Percentiles rank a stretch among this genome's conserved stretches.
Evolutionary conservation across 2,329 filamentous ascomycete species (phyloP).

Genomic region (Rasamsonia emersonii): DNA sequence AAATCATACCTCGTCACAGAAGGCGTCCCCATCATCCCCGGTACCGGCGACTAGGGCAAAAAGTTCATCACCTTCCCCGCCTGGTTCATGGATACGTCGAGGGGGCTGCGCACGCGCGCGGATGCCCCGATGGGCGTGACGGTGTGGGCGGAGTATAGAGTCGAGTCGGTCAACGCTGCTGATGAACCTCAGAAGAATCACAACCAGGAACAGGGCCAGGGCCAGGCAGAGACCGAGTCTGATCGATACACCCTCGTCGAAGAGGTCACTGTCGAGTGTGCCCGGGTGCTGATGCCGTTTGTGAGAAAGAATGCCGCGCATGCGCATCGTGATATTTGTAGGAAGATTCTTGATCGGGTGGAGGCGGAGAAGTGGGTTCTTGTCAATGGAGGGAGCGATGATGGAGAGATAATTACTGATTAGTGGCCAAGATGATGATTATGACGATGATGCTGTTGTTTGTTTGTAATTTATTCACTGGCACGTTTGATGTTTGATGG

Average conservation of each 20-base stretch:
- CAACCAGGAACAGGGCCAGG: background rate
- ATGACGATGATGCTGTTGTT: too few species aligned
- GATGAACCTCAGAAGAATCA: too few species aligned
- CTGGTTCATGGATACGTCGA: slow-evolving; percentile 1
- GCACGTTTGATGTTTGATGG: too few species aligned
- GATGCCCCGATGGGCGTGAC: background rate
- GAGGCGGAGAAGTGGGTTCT: background rate
- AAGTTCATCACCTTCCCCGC: background rate
- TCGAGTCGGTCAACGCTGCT: too few species aligned
- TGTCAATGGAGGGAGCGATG: too few species aligned
- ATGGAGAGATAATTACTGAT: too few species aligned
- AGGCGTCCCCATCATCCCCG: slow-evolving; percentile 1
- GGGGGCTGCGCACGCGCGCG: slow-evolving; percentile 1
- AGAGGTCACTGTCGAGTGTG: slow-evolving; percentile 1
- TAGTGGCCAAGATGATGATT: too few species aligned
- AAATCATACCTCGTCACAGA: slow-evolving; percentile 1
- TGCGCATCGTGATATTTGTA: slow-evolving; percentile 1
- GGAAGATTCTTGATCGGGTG: background rate
- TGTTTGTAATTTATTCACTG: too few species aligned
- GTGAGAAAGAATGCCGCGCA: background rate
- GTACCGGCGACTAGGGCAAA: background rate
- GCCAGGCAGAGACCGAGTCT: background rate
- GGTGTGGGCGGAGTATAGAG: background rate
- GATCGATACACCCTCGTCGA: background rate
- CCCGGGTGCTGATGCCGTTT: slow-evolving; percentile 1